A percentile compares a stretch with the other conserved stretches of the same genome.
phyloP scores from a whole-genome alignment of 2,329 filamentous ascomycete species.

The Diplodia corticola region DNA sequence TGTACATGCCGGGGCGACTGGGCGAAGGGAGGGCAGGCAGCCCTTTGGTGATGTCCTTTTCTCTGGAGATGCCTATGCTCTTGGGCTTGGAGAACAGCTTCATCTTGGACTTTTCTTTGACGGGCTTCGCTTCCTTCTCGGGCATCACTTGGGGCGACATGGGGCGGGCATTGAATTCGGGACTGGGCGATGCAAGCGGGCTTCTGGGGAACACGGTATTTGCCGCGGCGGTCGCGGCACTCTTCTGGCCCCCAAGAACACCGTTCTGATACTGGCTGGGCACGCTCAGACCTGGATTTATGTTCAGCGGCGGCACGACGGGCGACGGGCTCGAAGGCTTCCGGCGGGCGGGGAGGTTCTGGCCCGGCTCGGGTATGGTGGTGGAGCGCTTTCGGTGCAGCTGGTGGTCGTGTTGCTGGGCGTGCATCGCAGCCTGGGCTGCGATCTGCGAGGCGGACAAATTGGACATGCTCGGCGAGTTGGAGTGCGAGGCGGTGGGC shows the following conservation, averaged over 20 bases:
- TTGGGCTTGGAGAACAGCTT: slow-evolving; percentile 75
- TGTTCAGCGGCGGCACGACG: slow-evolving; percentile 45
- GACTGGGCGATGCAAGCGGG: slow-evolving; percentile 46
- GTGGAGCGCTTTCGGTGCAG: slow-evolving; percentile 68
- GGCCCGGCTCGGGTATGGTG: slow-evolving; percentile 64
- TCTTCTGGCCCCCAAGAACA: slow-evolving; percentile 59
- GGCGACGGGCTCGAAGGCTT: slow-evolving; percentile 47
- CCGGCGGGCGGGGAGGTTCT: slow-evolving; percentile 46
- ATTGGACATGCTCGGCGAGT: slow-evolving; percentile 52
- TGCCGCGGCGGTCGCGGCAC: slow-evolving; percentile 69
- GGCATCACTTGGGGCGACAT: slow-evolving; percentile 24
- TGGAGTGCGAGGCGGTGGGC: slow-evolving; percentile 61
- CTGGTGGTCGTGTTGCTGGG: slow-evolving; percentile 52
- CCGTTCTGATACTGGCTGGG: slow-evolving; percentile 59
- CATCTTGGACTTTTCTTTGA: slow-evolving; percentile 76
- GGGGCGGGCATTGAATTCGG: slow-evolving; percentile 26
- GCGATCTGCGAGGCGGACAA: slow-evolving; percentile 74
- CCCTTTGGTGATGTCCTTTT: slow-evolving; percentile 56
- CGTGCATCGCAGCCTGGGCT: slow-evolving; percentile 74
- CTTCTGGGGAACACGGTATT: slow-evolving; percentile 73
- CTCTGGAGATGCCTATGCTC: slow-evolving; percentile 71
- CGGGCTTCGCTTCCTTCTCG: slow-evolving; percentile 61
- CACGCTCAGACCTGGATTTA: neutral
- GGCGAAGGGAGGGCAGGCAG: slow-evolving; percentile 71
- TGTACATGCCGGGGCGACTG: slow-evolving; percentile 65